phyloP scores from a whole-genome alignment of 768 basidiomycete species.

The Boletus pseudo-olivaceus region DNA sequence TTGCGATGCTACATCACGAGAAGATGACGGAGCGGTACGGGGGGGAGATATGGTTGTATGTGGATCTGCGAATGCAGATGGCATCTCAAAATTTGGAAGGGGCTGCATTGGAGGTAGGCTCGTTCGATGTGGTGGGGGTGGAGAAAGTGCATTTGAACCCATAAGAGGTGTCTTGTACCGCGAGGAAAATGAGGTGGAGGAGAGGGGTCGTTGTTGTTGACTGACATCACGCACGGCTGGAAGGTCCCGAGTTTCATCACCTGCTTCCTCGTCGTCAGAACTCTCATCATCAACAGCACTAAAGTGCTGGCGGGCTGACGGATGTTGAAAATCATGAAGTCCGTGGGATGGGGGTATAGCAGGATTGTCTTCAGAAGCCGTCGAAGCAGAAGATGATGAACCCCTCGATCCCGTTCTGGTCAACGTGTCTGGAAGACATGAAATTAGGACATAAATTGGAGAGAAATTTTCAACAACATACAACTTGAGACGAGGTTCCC shows the following conservation, averaged over 20 bases:
- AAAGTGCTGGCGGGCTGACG: conserved; percentile 10
- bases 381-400: conserved; percentile 67
- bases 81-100: conserved; percentile 63
- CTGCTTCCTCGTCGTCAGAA: conserved; percentile 47
- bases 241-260: conserved; percentile 46
- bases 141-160: conserved; percentile 56
- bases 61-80: conserved; percentile 65
- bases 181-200: conserved; percentile 62
- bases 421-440: conserved; percentile 30
- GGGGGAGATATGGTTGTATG: conserved; percentile 36
- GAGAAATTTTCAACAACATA: conserved; percentile 29
- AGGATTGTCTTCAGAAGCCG: conserved; percentile 42
- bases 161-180: conserved; percentile 77
- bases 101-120: conserved; percentile 67
- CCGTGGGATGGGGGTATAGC: conserved; percentile 19
- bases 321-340: conserved; percentile 11
- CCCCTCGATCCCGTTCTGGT: conserved; percentile 42
- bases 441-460: background rate
- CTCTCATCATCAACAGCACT: conserved; percentile 31
- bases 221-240: conserved; percentile 38
- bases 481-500: conserved; percentile 63
- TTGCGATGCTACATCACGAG: conserved; percentile 38
- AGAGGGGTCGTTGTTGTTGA: conserved; percentile 54
- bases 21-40: conserved; percentile 37
- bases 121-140: conserved; percentile 42